phyloP scores from a whole-genome alignment of 1,284 basidiomycete genomes.

The Phellinidium pouzarii region DNA sequence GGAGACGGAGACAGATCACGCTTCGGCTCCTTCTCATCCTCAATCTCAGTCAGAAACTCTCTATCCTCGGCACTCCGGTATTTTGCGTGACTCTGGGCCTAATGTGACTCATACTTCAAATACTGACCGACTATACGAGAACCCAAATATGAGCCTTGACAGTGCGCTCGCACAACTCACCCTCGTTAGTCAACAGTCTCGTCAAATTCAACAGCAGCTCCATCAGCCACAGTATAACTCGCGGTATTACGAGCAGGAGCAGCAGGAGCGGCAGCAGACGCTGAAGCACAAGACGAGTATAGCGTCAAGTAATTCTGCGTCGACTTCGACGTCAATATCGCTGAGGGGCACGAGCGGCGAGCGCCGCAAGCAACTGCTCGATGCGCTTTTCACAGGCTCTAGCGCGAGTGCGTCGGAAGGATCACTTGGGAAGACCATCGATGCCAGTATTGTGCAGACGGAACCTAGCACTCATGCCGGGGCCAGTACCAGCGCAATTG shows the following conservation, averaged over 20 bases:
- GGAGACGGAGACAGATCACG: not conserved
- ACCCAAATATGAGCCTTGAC: conserved; percentile 10
- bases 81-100: not conserved
- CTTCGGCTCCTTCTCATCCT: not conserved
- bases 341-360: conserved; percentile 14
- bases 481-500: not conserved
- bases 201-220: not conserved
- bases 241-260: not conserved
- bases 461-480: not conserved
- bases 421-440: not conserved
- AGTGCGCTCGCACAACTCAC: conserved; percentile 5
- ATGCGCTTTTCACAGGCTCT: conserved; percentile 10
- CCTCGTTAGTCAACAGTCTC: not conserved
- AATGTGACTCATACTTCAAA: not conserved
- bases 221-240: not conserved
- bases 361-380: conserved; percentile 15
- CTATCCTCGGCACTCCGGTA: not conserved
- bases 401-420: not conserved
- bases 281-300: conserved; percentile 15
- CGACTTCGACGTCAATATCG: conserved; percentile 12
- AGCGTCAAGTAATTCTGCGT: conserved; percentile 7
- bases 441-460: not conserved
- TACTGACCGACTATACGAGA: not conserved
- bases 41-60: not conserved
- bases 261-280: not conserved